Base-by-base conservation (phyloP, 768 basidiomycete species). In the Termitomyces sp. region DNA sequence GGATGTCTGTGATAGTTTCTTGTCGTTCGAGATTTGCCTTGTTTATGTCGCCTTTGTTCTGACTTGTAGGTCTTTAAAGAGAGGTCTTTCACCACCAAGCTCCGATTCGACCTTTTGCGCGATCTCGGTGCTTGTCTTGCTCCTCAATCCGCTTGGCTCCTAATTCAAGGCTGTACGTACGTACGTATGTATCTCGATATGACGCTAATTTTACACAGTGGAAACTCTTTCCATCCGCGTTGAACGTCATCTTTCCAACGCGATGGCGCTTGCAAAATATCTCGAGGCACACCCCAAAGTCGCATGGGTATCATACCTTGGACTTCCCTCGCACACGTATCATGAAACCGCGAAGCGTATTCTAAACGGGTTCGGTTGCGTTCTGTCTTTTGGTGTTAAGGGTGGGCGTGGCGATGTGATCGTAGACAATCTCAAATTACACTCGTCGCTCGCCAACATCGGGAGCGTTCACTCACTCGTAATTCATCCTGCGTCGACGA, bases 291-390 rank as follows among this genome's bases (percentile, higher is more conserved):
- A 89, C 64, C 77, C 79, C 8, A 76, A 79, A 54, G 77, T 89
- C 20, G 71, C 78, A 1, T 89, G 84, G 86, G 85, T 88, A 2
- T 81, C 79, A 0, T 89, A 88, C 63, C 74, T 82, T 34, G 88
- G 88, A 0, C 76, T 87, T 0, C 61, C 66, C 36, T 70, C 60
- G 4, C 88, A 89, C 67, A 61, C 73, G 0, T 81, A 78, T 48
- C 80, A 89, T 67, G 68, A 70, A 41, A 66, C 71, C 12, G 86
- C 85, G 11, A 74, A 76, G 60, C 65, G 71, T 47, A 63, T 80
- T 11, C 69, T 87, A 44, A 71, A 72, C 54, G 68, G 71, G 4
- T 88, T 73, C 54, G 83, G 87, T 6, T 86, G 86, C 16, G 77
- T 89, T 61, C 66, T 89, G 49, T 83, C 74, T 70, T 88, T 89